Evolutionary conservation across 108 stramenopile species (phyloP), one percentile per base, ranked within the genome.

Genomic region (Poteriospumella lacustris): DNA sequence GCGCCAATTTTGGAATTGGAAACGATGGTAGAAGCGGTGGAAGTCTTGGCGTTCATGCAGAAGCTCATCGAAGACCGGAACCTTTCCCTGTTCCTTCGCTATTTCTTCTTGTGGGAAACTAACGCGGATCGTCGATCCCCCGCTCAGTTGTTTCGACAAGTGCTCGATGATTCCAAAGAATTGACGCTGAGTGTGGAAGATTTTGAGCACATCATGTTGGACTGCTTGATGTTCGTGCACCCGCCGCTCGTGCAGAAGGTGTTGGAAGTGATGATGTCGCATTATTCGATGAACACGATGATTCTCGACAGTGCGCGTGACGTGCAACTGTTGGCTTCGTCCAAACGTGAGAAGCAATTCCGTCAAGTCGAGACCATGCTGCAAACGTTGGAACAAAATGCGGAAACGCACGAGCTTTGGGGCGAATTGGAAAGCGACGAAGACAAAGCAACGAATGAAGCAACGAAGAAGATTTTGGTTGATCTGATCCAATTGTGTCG

Each of bases 331-430:
- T 58, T 80, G 41, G 59, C 43, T 2, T 39, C 1, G 28, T 38
- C 75, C 43, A 36, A 33, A 19, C 52, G 58, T 29, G 80, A 76
- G 43, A 43, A 68, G 1, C 0, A 58, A 33, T 39, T 39, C 38
- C 26, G 58, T 28, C 19, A 26, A 2, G 34, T 80, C 24, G 31
- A n/a, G n/a, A 28, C 1, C 19, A 76, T 58, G 75, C 42, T 80
- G 26, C 34, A 62, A 47, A 28, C 15, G 9, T 58, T 80, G 15
- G 47, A 80, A 24, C 29, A 64, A 31, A 34, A 60, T n/a, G 80
- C 80, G 39, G 80, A 80, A 60, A 58, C 41, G 39, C 58, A 76
- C 31, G 80, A 80, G 75, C 80, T 80, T 39, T 80, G 80, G 80
- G 72, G 75, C 15, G 59, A 76, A 39, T 41, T 80, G 1, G 76